A percentile compares a stretch with the other conserved stretches of the same genome.
These are phyloP conservation scores for Saturnispora silvae DNA, from an alignment of 805 yeast genomes.

Conservation along the genomic window DNA sequence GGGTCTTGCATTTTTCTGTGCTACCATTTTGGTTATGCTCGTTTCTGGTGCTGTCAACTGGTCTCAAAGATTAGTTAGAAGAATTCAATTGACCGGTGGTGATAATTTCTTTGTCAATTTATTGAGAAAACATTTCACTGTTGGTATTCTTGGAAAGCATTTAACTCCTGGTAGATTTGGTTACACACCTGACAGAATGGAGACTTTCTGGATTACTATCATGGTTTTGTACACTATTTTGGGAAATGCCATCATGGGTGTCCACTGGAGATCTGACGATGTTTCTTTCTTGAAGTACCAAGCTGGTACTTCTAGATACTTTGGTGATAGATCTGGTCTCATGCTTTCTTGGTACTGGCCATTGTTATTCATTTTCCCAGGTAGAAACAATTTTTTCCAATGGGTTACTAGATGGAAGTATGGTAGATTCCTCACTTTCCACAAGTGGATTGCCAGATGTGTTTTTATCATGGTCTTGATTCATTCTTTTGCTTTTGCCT, in stretches of 20 bases:
- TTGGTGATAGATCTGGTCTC: slow-evolving; percentile 45
- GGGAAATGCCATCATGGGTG: slow-evolving; percentile 17
- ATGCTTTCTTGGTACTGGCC: slow-evolving; percentile 39
- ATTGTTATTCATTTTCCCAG: slow-evolving; percentile 44
- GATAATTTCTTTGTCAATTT: slow-evolving; percentile 22
- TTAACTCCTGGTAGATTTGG: slow-evolving; percentile 16
- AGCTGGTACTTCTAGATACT: slow-evolving; percentile 24
- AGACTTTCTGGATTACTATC: slow-evolving; percentile 31
- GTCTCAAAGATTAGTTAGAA: slow-evolving; percentile 31
- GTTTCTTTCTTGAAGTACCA: slow-evolving; percentile 12
- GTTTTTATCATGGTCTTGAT: slow-evolving; percentile 31
- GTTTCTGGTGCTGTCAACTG: slow-evolving; percentile 34
- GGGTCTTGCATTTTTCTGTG: slow-evolving; percentile 38
- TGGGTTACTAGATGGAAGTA: slow-evolving; percentile 50
- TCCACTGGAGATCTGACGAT: slow-evolving; percentile 17
- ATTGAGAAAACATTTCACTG: slow-evolving; percentile 19
- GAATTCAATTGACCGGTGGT: slow-evolving; percentile 20
- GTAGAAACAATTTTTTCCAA: slow-evolving; percentile 51
- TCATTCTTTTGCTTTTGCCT: slow-evolving; percentile 29
- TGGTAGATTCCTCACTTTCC: slow-evolving; percentile 45
- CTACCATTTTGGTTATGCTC: slow-evolving; percentile 37
- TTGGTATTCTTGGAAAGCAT: slow-evolving; percentile 21
- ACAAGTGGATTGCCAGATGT: slow-evolving; percentile 46
- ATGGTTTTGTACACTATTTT: slow-evolving; percentile 26
- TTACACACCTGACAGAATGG: slow-evolving; percentile 44